Percentiles rank a stretch among this genome's conserved stretches.
These are phyloP conservation scores for Diplodia scrobiculata DNA, from an alignment of 2,329 filamentous ascomycete genomes.

Conservation along the genomic window DNA sequence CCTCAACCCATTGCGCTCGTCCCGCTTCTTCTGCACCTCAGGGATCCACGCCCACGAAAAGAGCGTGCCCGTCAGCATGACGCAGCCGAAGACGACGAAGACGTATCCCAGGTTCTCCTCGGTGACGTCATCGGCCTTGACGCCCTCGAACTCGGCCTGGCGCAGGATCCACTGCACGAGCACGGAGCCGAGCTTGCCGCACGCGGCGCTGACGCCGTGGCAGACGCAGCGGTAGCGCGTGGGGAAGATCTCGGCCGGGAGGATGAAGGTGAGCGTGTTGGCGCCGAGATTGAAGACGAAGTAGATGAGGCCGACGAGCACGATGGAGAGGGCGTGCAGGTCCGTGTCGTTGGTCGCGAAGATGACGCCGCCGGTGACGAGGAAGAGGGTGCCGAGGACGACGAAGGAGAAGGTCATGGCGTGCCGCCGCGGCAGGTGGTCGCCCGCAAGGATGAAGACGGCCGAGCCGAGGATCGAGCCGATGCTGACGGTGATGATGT, in stretches of 20 bases:
- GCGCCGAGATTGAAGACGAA: constrained; percentile 44
- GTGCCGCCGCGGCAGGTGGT: constrained; percentile 40
- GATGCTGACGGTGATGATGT: constrained; percentile 42
- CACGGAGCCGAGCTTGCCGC: constrained; percentile 57
- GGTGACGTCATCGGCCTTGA: background rate
- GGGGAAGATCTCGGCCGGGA: constrained; percentile 60
- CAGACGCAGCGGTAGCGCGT: constrained; percentile 58
- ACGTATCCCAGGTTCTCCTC: constrained; percentile 19
- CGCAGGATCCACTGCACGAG: constrained; percentile 47
- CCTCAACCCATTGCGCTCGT: constrained; percentile 17
- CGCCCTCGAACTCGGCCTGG: background rate
- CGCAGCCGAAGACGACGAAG: constrained; percentile 29
- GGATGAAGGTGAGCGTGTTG: constrained; percentile 46
- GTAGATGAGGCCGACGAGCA: constrained; percentile 41
- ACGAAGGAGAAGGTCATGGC: constrained; percentile 43
- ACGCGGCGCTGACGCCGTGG: constrained; percentile 57
- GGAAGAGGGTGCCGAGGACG: constrained; percentile 39
- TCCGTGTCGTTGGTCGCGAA: constrained; percentile 36
- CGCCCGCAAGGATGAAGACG: constrained; percentile 42
- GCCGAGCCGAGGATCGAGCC: constrained; percentile 39
- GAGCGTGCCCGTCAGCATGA: constrained; percentile 30
- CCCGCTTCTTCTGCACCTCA: constrained; percentile 18
- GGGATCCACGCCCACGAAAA: constrained; percentile 32
- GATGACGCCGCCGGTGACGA: constrained; percentile 41
- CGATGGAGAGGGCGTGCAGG: constrained; percentile 36